Percentiles rank a stretch among this genome's conserved stretches.
Evolutionary conservation across 164 flowering plant genomes (phyloP).

Genomic region (Pachysandra terminalis): DNA sequence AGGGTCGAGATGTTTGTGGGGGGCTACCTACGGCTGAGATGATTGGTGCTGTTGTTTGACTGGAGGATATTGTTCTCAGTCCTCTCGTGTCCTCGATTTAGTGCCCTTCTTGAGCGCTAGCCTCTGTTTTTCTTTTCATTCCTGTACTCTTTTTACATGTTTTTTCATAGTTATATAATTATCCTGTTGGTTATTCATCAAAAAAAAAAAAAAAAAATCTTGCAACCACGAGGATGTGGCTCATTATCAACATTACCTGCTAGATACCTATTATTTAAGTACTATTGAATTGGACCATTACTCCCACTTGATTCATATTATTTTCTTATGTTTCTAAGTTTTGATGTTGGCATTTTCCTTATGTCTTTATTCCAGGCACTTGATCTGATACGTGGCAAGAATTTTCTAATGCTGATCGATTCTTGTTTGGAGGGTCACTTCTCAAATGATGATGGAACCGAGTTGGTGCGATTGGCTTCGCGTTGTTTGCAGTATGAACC

Average conservation of each 20-base stretch:
- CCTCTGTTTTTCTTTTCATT: no score
- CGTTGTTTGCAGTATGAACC: constrained; percentile 91
- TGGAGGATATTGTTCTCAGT: no score
- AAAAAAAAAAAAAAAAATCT: no score
- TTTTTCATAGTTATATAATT: no score
- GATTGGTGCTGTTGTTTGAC: no score
- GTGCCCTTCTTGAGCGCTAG: no score
- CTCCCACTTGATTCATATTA: neutral
- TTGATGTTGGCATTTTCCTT: neutral
- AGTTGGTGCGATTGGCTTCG: constrained; percentile 75
- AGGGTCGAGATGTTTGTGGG: no score
- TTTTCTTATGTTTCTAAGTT: neutral
- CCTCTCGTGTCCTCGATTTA: no score
- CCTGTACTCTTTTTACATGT: no score
- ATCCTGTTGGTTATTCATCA: no score
- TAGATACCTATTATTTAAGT: neutral
- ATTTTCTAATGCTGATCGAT: constrained; percentile 81
- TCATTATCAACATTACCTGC: neutral
- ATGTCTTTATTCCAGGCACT: constrained; percentile 58
- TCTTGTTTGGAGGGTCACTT: constrained; percentile 89
- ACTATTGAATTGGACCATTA: neutral
- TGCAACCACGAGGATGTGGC: neutral
- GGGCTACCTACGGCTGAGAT: no score
- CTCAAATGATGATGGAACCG: constrained; percentile 88
- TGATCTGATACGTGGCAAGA: constrained; percentile 84